Conservation (phyloP, 2,329 filamentous ascomycete species). For the Colletotrichum sp. region DNA sequence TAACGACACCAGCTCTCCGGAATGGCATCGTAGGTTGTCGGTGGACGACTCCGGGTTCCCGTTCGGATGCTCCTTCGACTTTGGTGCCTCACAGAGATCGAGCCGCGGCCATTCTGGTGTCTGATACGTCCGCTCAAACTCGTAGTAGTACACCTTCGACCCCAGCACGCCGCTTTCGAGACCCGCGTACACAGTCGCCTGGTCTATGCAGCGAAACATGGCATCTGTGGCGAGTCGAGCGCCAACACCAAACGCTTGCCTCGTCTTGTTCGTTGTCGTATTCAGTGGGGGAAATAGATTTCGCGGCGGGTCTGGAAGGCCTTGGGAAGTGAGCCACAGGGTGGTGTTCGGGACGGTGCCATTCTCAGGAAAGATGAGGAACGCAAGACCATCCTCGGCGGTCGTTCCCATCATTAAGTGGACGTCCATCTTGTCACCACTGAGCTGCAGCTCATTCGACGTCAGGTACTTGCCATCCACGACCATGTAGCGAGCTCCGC, state of each 20-base stretch:
- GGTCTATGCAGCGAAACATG: constrained; percentile 64
- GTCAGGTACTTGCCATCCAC: constrained; percentile 62
- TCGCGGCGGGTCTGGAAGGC: constrained; percentile 34
- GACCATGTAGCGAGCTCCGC: constrained; percentile 56
- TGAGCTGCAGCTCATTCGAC: constrained; percentile 50
- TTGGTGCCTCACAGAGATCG: constrained; percentile 48
- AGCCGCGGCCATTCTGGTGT: constrained; percentile 58
- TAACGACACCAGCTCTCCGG: constrained; percentile 46
- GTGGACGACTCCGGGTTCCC: constrained; percentile 44
- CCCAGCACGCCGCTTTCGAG: constrained; percentile 46
- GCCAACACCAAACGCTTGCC: constrained; percentile 61
- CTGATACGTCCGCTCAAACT: constrained; percentile 62
- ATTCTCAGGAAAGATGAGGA: constrained; percentile 42
- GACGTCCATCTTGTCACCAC: constrained; percentile 50
- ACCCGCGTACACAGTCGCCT: constrained; percentile 61
- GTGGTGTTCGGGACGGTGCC: constrained; percentile 39
- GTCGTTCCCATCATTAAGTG: constrained; percentile 62
- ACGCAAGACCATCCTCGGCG: constrained; percentile 60
- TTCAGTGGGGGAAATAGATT: constrained; percentile 55
- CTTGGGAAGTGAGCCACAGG: constrained; percentile 36
- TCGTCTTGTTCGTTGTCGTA: constrained; percentile 50
- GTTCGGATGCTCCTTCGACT: constrained; percentile 33
- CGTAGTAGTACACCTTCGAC: constrained; percentile 59
- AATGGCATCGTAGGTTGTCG: constrained; percentile 53
- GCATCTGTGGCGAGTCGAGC: constrained; percentile 62